Conservation (phyloP, 129 eudicot genomes). For the Sambucus nigra region DNA sequence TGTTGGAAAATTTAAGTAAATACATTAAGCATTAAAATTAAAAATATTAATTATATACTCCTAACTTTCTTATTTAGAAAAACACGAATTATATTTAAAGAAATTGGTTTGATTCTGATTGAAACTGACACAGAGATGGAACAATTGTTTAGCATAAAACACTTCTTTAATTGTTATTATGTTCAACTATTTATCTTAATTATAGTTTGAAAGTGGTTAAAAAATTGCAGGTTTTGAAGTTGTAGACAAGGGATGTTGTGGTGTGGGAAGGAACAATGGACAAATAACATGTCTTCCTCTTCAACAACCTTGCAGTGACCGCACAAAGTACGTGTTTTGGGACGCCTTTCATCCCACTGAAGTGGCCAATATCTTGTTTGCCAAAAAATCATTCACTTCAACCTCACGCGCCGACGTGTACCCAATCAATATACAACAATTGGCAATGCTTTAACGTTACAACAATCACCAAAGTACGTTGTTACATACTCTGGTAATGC, state of each 20-base stretch:
- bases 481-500: too few relatives aligned
- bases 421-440: slow-evolving; percentile 64
- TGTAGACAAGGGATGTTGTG: slow-evolving; percentile 75
- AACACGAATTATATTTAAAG: too few relatives aligned
- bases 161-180: too few relatives aligned
- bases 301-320: slow-evolving; percentile 56
- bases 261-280: slow-evolving; percentile 89
- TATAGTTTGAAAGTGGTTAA: not conserved
- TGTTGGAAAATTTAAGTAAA: too few relatives aligned
- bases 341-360: slow-evolving; percentile 98
- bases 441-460: slow-evolving; percentile 59
- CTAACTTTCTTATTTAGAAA: too few relatives aligned
- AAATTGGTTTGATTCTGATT: too few relatives aligned
- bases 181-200: not conserved
- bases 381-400: slow-evolving; percentile 39
- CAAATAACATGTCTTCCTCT: slow-evolving; percentile 90
- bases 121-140: too few relatives aligned
- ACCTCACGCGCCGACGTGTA: slow-evolving; percentile 39
- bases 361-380: slow-evolving; percentile 62
- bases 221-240: slow-evolving; percentile 56
- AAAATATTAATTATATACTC: too few relatives aligned
- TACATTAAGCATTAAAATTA: too few relatives aligned
- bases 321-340: slow-evolving; percentile 65
- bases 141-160: too few relatives aligned
- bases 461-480: too few relatives aligned